Percentiles rank a stretch among this genome's conserved stretches.
phyloP scores from a whole-genome alignment of 345 rosid genomes.

The Gossypium arboreum region DNA sequence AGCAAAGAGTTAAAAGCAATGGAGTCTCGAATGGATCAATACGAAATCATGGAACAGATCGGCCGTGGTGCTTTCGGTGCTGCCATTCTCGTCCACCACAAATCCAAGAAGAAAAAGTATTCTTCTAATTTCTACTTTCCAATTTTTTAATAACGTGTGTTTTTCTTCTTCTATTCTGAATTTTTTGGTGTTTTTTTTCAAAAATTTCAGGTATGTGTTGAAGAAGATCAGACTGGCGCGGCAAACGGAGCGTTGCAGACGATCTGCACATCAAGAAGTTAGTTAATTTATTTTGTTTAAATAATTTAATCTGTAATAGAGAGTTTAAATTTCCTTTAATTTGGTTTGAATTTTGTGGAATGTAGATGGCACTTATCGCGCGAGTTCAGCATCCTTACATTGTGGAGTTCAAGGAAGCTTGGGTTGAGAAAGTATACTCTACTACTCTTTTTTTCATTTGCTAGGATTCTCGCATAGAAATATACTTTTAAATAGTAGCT shows the following conservation, averaged over 20 bases:
- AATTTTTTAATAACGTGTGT: background rate
- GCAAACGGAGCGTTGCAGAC: conserved; percentile 93
- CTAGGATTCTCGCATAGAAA: background rate
- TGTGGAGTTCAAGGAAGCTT: conserved; percentile 95
- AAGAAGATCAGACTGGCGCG: conserved; percentile 97
- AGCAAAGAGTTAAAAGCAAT: conserved; percentile 26
- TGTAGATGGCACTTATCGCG: conserved; percentile 90
- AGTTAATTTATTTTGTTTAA: conserved; percentile 6
- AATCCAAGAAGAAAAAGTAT: conserved; percentile 87
- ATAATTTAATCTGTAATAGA: background rate
- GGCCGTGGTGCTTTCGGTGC: conserved; percentile 99
- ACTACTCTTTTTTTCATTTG: background rate
- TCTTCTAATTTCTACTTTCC: background rate
- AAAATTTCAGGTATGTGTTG: conserved; percentile 67
- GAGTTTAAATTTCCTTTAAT: background rate
- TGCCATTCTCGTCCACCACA: conserved; percentile 91
- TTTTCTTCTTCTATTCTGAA: background rate
- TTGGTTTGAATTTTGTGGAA: conserved; percentile 17
- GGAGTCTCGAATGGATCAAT: conserved; percentile 99
- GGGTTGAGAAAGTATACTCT: conserved; percentile 83
- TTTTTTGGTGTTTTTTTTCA: conserved; percentile 2
- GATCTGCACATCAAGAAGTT: conserved; percentile 99
- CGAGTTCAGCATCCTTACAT: conserved; percentile 88
- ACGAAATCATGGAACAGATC: conserved; percentile 99
- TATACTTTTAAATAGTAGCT: background rate